These are phyloP conservation scores for Aspergillus incahuasiensis DNA, from an alignment of 495 filamentous ascomycete species.

Conservation along the genomic window DNA sequence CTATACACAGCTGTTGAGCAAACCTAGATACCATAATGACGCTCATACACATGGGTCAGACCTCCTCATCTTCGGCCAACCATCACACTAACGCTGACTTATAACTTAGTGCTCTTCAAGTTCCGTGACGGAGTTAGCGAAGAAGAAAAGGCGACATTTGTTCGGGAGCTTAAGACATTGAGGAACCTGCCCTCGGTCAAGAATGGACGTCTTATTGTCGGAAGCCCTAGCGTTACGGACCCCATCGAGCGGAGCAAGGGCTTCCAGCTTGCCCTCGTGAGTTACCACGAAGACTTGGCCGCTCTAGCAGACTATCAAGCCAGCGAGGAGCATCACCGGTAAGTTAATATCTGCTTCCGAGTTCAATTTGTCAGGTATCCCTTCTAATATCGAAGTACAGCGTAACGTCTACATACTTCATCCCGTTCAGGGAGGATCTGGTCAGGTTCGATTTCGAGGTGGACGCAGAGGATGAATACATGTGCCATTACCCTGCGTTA, in stretches of 20 bases:
- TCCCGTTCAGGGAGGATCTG: conserved; percentile 45
- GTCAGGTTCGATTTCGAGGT: conserved; percentile 49
- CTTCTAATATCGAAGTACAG: conserved; percentile 8
- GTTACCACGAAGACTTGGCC: conserved; percentile 38
- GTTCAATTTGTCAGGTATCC: not conserved
- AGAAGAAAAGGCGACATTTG: conserved; percentile 34
- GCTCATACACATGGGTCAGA: conserved; percentile 32
- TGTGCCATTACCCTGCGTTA: conserved; percentile 27
- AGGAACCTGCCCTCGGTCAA: conserved; percentile 38
- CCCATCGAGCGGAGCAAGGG: conserved; percentile 45
- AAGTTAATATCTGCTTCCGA: not conserved
- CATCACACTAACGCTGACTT: not conserved
- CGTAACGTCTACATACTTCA: conserved; percentile 40
- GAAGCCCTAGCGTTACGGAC: conserved; percentile 42
- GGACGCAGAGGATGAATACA: conserved; percentile 32
- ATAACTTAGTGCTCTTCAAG: conserved; percentile 40
- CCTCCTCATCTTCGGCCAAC: not conserved
- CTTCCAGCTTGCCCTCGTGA: conserved; percentile 42
- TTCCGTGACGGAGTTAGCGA: conserved; percentile 32
- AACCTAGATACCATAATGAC: conserved; percentile 25
- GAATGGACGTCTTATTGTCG: conserved; percentile 37
- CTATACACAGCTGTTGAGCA: not conserved
- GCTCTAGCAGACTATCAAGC: conserved; percentile 44
- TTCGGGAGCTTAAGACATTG: conserved; percentile 39
- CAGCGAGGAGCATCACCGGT: conserved; percentile 44